These are phyloP conservation scores for Fusarium xylarioides DNA, from an alignment of 2,329 filamentous ascomycete species.

Conservation along the genomic window DNA sequence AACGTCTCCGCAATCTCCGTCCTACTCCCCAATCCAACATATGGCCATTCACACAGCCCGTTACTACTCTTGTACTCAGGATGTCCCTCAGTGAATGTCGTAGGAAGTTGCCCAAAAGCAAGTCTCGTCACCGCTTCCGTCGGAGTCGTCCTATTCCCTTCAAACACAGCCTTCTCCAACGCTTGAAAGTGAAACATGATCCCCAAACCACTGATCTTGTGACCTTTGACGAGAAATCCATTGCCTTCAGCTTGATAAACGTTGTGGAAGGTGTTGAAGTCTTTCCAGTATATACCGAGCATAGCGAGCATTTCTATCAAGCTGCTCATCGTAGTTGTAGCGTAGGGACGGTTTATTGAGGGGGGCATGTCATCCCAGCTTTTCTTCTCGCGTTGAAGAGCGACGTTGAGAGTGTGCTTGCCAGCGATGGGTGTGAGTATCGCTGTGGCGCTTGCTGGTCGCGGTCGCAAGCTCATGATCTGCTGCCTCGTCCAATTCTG, in stretches of 20 bases:
- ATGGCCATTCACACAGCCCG: fast-evolving
- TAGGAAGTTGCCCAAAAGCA: conserved; percentile 13
- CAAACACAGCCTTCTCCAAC: conserved; percentile 12
- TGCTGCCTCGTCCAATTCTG: conserved; percentile 21
- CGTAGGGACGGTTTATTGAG: conserved; percentile 7
- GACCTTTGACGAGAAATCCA: conserved; percentile 2
- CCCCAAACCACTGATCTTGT: conserved; percentile 13
- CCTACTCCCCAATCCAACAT: background rate
- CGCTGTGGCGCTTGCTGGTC: background rate
- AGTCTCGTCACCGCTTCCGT: background rate
- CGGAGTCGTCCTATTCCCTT: background rate
- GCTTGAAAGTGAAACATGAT: conserved; percentile 13
- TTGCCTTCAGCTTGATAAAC: conserved; percentile 17
- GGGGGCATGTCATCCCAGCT: conserved; percentile 23
- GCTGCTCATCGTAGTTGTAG: conserved; percentile 12
- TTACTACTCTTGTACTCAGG: fast-evolving
- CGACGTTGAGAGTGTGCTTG: background rate
- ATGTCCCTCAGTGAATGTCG: background rate
- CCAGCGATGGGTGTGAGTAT: conserved; percentile 11
- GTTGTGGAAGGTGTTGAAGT: conserved; percentile 5
- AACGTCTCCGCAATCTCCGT: conserved; percentile 5
- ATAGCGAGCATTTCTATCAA: conserved; percentile 21
- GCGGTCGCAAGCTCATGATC: conserved; percentile 9
- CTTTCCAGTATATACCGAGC: conserved; percentile 15
- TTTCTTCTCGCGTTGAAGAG: conserved; percentile 5